phyloP scores from a whole-genome alignment of 2,329 filamentous ascomycete genomes.

The Pseudogymnoascus sp. region DNA sequence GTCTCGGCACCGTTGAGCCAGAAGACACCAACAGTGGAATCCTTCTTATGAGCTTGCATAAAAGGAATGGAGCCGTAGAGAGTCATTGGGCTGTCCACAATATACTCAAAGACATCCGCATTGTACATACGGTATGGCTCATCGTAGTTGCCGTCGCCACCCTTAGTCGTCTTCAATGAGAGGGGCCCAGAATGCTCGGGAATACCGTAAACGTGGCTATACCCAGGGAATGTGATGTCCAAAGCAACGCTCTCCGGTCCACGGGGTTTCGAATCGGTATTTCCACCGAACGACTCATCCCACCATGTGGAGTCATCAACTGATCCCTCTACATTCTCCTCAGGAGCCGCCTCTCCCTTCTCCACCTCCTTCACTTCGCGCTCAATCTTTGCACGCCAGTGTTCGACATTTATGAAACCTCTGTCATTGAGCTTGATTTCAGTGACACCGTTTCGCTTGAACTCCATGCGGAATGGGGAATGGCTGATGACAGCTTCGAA shows the following conservation, averaged over 20 bases:
- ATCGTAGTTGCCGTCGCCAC: conserved; percentile 72
- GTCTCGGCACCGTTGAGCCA: conserved; percentile 97
- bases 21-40: conserved; percentile 89
- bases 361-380: conserved; percentile 30
- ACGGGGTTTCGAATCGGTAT: conserved; percentile 89
- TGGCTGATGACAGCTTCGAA: conserved; percentile 81
- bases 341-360: conserved; percentile 35
- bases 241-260: conserved; percentile 87
- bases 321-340: conserved; percentile 37
- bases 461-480: conserved; percentile 75
- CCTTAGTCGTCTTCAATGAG: conserved; percentile 82
- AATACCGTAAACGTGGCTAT: conserved; percentile 88
- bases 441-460: conserved; percentile 70
- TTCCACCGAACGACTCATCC: conserved; percentile 93
- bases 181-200: conserved; percentile 85
- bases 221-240: conserved; percentile 87
- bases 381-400: conserved; percentile 86
- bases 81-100: conserved; percentile 96
- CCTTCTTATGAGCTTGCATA: conserved; percentile 93
- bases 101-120: conserved; percentile 94
- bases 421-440: conserved; percentile 85
- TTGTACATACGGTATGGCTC: conserved; percentile 96
- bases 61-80: conserved; percentile 95
- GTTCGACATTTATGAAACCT: conserved; percentile 87
- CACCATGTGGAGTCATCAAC: conserved; percentile 85